Evolutionary conservation across 2,329 filamentous ascomycete species (phyloP).

Genomic region (Leptographium flavum): DNA sequence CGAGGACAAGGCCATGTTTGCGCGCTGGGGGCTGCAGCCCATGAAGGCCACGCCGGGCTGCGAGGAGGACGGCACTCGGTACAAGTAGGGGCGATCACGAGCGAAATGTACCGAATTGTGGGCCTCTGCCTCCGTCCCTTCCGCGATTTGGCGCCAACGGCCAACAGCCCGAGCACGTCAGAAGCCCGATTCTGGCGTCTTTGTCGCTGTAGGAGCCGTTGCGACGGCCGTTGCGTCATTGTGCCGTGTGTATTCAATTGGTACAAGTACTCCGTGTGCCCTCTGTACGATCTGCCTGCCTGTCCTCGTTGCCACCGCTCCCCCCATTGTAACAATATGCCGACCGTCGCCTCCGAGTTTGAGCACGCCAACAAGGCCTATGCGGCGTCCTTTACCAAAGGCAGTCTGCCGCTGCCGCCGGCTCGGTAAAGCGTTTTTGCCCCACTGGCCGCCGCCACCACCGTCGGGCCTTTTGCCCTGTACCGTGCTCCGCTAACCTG

Average conservation of each 20-base stretch:
- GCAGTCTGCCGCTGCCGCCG: constrained; percentile 52
- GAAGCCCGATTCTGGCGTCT: neutral
- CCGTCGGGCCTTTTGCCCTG: neutral
- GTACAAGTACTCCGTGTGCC: no score
- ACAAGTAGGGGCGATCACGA: no score
- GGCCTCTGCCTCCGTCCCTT: no score
- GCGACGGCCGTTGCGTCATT: no score
- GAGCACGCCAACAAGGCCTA: constrained; percentile 10
- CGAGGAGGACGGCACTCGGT: no score
- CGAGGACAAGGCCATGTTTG: constrained; percentile 73
- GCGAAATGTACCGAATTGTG: no score
- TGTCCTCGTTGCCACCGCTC: neutral
- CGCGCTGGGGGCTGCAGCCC: constrained; percentile 64
- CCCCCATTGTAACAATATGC: neutral
- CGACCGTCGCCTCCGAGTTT: neutral
- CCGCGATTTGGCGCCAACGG: no score
- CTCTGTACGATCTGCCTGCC: neutral
- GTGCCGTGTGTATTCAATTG: no score
- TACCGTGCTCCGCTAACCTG: neutral
- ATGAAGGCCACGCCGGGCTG: constrained; percentile 39
- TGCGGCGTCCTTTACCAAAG: constrained; percentile 41
- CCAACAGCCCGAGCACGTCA: neutral
- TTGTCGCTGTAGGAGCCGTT: neutral
- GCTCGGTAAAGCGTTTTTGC: constrained; percentile 49
- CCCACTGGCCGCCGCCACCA: constrained; percentile 19